Percentiles rank a stretch among this genome's conserved stretches.
phyloP scores from a whole-genome alignment of 768 basidiomycete species.

The Mycena amicta region DNA sequence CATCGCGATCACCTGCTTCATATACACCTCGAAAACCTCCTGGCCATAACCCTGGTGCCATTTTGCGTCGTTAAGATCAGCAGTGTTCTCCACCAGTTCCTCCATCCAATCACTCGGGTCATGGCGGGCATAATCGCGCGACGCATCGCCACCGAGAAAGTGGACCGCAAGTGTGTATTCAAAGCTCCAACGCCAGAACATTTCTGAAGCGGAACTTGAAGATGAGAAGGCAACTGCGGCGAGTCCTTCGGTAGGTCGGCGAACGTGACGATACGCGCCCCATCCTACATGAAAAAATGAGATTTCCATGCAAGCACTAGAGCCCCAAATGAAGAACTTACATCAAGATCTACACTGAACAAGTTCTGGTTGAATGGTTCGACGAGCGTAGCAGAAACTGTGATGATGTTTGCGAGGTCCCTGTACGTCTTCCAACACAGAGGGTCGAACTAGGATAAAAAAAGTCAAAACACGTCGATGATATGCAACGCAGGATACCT shows the following conservation, averaged over 20 bases:
- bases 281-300: not conserved
- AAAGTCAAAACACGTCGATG: not conserved
- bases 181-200: not conserved
- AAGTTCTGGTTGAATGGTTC: not conserved
- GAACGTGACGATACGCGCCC: not conserved
- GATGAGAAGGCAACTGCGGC: not conserved
- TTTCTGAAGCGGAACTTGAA: not conserved
- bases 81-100: not conserved
- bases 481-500: not conserved
- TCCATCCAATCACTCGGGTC: not conserved
- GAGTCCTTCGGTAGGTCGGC: not conserved
- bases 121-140: not conserved
- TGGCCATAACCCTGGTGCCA: not conserved
- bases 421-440: not conserved
- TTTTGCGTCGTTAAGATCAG: not conserved
- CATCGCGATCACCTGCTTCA: no score
- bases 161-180: not conserved
- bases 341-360: not conserved
- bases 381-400: not conserved
- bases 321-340: not conserved
- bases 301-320: not conserved
- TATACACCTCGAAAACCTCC: not conserved
- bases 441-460: not conserved
- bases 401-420: not conserved
- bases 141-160: not conserved